These are phyloP conservation scores for Populus nigra DNA, from an alignment of 345 rosid genomes.

Conservation along the genomic window DNA sequence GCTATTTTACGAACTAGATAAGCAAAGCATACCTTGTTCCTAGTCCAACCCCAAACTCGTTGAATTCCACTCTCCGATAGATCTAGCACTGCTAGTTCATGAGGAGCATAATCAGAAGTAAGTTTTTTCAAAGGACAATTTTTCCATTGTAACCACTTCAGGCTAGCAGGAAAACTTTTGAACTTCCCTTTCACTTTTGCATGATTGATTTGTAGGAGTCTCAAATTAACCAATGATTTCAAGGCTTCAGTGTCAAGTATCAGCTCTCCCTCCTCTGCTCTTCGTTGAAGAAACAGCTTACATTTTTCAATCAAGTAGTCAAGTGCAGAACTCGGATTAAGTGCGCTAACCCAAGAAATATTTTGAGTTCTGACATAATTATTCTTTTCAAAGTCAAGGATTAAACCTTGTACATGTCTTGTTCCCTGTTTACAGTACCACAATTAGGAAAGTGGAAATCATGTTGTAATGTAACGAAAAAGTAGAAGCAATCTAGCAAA, in stretches of 20 bases:
- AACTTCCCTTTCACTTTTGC: slow-evolving; percentile 50
- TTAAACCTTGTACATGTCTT: slow-evolving; percentile 39
- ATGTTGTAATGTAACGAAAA: no score
- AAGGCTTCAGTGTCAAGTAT: slow-evolving; percentile 38
- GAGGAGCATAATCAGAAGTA: slow-evolving; percentile 37
- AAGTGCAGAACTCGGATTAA: slow-evolving; percentile 6
- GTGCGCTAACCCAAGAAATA: slow-evolving; percentile 2
- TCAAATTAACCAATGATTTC: slow-evolving; percentile 44
- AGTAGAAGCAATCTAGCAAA: no score
- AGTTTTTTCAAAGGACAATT: slow-evolving; percentile 48
- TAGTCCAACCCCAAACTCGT: slow-evolving; percentile 25
- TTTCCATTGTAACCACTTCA: slow-evolving; percentile 76
- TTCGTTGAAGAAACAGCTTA: slow-evolving; percentile 1
- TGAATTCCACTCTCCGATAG: slow-evolving; percentile 57
- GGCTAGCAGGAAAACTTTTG: slow-evolving; percentile 42
- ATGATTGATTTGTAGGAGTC: slow-evolving; percentile 63
- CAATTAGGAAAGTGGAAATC: no score
- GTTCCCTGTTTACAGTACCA: slow-evolving; percentile 42
- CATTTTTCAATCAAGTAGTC: slow-evolving; percentile 21
- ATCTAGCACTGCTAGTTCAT: slow-evolving; percentile 61
- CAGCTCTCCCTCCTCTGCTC: slow-evolving; percentile 20
- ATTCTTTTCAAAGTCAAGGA: slow-evolving; percentile 35
- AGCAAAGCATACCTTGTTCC: slow-evolving; percentile 31
- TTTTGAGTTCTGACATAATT: not conserved
- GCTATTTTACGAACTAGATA: not conserved